These are phyloP conservation scores for Oryza glumipatula DNA, from an alignment of 176 grass and related monocot species.

Conservation along the genomic window DNA sequence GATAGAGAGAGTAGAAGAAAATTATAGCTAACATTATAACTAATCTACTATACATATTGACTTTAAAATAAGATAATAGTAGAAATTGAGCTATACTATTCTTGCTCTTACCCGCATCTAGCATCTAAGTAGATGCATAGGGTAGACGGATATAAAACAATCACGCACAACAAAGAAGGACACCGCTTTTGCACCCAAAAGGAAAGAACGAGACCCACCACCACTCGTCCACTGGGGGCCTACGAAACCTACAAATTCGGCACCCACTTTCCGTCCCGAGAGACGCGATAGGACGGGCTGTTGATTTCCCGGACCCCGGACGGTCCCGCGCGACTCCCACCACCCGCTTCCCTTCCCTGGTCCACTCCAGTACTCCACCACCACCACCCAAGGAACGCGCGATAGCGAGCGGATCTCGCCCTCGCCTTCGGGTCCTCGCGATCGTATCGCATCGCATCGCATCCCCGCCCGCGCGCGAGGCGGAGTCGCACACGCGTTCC, in stretches of 20 bases:
- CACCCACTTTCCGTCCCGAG: background rate
- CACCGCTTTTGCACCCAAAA: background rate
- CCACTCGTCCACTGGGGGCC: background rate
- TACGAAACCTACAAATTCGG: slow-evolving; percentile 17
- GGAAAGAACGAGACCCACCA: background rate
- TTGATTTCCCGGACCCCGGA: background rate
- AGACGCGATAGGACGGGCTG: background rate
- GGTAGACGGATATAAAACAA: background rate
- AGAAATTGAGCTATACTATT: too few species aligned
- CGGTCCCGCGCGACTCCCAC: background rate
- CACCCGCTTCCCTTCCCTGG: background rate
- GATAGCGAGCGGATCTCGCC: slow-evolving; percentile 9
- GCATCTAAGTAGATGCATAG: background rate
- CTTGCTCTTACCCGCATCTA: too few species aligned
- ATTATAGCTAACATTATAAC: too few species aligned
- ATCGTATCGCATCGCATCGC: background rate
- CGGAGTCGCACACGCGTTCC: background rate
- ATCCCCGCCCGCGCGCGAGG: background rate
- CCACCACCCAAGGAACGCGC: background rate
- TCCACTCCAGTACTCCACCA: background rate
- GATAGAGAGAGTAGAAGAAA: too few species aligned
- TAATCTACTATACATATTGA: too few species aligned
- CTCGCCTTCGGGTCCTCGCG: background rate
- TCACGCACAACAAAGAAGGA: background rate
- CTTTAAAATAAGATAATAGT: too few species aligned